phyloP scores from a whole-genome alignment of 2,329 filamentous ascomycete species.

The Cladophialophora bantiana region DNA sequence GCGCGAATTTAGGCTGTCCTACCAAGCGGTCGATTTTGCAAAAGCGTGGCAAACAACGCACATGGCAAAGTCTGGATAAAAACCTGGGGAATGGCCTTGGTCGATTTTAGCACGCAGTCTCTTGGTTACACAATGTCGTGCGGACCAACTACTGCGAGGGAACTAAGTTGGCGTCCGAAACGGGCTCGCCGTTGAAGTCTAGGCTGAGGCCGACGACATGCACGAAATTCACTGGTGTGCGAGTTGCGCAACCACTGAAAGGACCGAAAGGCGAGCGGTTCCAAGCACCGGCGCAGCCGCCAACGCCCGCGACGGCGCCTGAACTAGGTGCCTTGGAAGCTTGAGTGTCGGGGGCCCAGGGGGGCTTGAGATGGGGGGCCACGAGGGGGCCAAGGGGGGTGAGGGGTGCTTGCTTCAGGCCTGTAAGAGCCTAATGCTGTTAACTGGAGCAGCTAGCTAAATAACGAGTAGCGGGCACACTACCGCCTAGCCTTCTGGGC shows the following conservation, averaged over 20 bases:
- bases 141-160: slow-evolving; percentile 14
- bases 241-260: slow-evolving; percentile 20
- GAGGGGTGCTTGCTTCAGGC: slow-evolving; percentile 11
- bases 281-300: slow-evolving; percentile 13
- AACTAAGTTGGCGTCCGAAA: slow-evolving; percentile 36
- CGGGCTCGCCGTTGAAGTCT: slow-evolving; percentile 9
- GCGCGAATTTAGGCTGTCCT: slow-evolving; percentile 18
- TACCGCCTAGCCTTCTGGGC: slow-evolving; percentile 12
- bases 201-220: slow-evolving; percentile 21
- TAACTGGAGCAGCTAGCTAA: slow-evolving; percentile 20
- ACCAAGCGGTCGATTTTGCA: slow-evolving; percentile 8
- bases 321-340: slow-evolving; percentile 4
- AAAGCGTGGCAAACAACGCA: slow-evolving; percentile 1
- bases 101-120: slow-evolving; percentile 23
- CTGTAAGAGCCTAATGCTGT: slow-evolving; percentile 5
- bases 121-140: slow-evolving; percentile 32
- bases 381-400: neutral
- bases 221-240: slow-evolving; percentile 29
- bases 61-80: slow-evolving; percentile 5
- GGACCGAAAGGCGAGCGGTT: neutral
- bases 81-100: slow-evolving; percentile 7
- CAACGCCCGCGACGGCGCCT: slow-evolving; percentile 9
- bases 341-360: neutral
- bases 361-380: neutral
- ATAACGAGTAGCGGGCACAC: slow-evolving; percentile 13